phyloP scores from a whole-genome alignment of 164 flowering plant species.

The Liriodendron chinense region DNA sequence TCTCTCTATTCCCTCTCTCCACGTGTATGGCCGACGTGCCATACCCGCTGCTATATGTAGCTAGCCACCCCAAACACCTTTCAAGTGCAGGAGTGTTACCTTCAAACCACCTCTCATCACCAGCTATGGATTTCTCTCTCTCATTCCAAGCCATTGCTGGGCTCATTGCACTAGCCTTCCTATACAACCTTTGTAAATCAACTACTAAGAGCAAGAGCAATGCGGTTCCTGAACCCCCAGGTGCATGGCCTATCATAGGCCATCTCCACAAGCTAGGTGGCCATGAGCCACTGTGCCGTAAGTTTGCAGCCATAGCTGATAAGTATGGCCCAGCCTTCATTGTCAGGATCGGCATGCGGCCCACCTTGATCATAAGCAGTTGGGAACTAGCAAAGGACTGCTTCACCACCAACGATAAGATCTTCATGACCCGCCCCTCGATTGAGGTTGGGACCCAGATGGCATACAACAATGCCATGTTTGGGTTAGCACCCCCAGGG shows the following conservation, averaged over 20 bases:
- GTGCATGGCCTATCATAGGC: slow-evolving; percentile 24
- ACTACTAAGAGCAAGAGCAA: background rate
- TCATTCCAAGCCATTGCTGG: background rate
- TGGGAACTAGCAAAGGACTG: slow-evolving; percentile 19
- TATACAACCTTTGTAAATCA: background rate
- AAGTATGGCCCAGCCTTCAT: slow-evolving; percentile 17
- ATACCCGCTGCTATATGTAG: too few species aligned
- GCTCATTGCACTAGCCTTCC: background rate
- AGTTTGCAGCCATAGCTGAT: slow-evolving; percentile 17
- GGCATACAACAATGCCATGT: slow-evolving; percentile 21
- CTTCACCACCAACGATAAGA: slow-evolving; percentile 16
- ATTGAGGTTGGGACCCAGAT: slow-evolving; percentile 4
- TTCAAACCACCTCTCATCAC: too few species aligned
- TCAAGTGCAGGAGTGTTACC: too few species aligned
- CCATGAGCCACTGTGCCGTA: background rate
- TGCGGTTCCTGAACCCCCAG: slow-evolving; percentile 13
- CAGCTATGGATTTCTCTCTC: background rate
- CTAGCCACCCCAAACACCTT: too few species aligned
- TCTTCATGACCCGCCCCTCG: background rate
- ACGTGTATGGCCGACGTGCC: too few species aligned
- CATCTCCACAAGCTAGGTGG: slow-evolving; percentile 14
- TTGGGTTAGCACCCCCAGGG: slow-evolving; percentile 21
- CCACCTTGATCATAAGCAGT: slow-evolving; percentile 11
- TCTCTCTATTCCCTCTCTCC: too few species aligned
- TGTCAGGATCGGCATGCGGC: slow-evolving; percentile 11